Evolutionary conservation across 495 filamentous ascomycete genomes (phyloP).

Genomic region (Xylaria nigripes): DNA sequence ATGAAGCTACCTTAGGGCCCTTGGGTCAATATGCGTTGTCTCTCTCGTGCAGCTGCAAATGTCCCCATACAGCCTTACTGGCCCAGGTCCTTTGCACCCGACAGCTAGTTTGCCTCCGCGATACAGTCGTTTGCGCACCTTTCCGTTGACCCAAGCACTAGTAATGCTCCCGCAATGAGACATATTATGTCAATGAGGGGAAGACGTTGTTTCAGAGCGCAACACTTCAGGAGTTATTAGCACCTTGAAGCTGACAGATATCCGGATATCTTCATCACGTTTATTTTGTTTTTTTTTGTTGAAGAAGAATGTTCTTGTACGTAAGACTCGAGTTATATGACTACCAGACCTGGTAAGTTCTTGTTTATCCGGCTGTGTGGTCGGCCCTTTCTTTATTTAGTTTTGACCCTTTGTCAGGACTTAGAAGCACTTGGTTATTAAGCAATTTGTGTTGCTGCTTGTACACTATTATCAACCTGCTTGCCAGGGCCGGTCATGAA

Average conservation of each 20-base stretch:
- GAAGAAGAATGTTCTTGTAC: not conserved
- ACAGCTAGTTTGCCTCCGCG: constrained; percentile 5
- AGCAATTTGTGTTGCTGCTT: too few species aligned
- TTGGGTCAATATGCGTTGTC: constrained; percentile 10
- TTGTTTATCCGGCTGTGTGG: not conserved
- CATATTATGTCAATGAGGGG: constrained; percentile 9
- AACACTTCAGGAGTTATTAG: not conserved
- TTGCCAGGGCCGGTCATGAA: too few species aligned
- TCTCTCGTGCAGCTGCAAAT: constrained; percentile 18
- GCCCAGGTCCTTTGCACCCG: constrained; percentile 1
- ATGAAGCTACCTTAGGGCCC: not conserved
- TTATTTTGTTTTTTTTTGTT: not conserved
- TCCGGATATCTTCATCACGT: not conserved
- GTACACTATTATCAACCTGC: too few species aligned
- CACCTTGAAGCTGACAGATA: not conserved
- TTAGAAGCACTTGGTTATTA: too few species aligned
- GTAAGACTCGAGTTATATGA: not conserved
- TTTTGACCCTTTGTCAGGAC: too few species aligned
- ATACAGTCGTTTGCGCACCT: constrained; percentile 16
- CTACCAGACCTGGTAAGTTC: not conserved
- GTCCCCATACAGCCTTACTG: constrained; percentile 6
- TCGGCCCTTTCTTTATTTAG: not conserved
- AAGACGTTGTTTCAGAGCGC: constrained; percentile 15
- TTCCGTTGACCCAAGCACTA: constrained; percentile 18
- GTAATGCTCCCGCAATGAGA: constrained; percentile 12